A percentile compares a stretch with the other conserved stretches of the same genome.
phyloP scores from a whole-genome alignment of 139 green algal species.

The Volvox africanus region DNA sequence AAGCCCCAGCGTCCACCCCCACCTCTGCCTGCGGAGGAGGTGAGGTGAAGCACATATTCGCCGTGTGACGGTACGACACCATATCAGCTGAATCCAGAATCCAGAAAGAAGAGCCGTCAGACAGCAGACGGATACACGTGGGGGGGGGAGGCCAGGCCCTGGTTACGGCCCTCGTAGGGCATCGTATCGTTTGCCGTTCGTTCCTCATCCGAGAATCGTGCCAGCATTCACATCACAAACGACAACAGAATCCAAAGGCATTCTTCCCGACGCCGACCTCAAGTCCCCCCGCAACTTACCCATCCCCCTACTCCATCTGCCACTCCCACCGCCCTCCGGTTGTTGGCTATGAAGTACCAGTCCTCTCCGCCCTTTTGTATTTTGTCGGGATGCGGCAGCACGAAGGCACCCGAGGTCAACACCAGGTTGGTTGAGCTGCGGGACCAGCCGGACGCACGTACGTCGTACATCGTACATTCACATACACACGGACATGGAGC shows the following conservation, averaged over 20 bases:
- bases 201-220: too few species aligned
- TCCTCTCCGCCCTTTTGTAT: conserved; percentile 86
- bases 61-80: too few species aligned
- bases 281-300: conserved; percentile 56
- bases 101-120: too few species aligned
- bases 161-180: too few species aligned
- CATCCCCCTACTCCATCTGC: conserved; percentile 92
- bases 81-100: too few species aligned
- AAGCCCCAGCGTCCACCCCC: conserved; percentile 87
- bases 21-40: conserved; percentile 65
- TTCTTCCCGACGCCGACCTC: too few species aligned
- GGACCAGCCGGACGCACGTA: not conserved
- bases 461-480: not conserved
- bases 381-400: conserved; percentile 91
- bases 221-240: too few species aligned
- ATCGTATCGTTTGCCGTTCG: too few species aligned
- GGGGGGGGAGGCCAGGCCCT: too few species aligned
- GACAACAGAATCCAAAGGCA: too few species aligned
- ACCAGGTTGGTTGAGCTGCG: conserved; percentile 39
- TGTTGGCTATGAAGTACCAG: conserved; percentile 83
- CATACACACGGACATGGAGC: not conserved
- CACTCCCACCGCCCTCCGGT: conserved; percentile 75
- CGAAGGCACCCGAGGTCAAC: conserved; percentile 71
- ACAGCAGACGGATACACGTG: too few species aligned
- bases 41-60: too few species aligned